Conservation (phyloP, 257 asterid genomes). For the Asclepias syriaca region DNA sequence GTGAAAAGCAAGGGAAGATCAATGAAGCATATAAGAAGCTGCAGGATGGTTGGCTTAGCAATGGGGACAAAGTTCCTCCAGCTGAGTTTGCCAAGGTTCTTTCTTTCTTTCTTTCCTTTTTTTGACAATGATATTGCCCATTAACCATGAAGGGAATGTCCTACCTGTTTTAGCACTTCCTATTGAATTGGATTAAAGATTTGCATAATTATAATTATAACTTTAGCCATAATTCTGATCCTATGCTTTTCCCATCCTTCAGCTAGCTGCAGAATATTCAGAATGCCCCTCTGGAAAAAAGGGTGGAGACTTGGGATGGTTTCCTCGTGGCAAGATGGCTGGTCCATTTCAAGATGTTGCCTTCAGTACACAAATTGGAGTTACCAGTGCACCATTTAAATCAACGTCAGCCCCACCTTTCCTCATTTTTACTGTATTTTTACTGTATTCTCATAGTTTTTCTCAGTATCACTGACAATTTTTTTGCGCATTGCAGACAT, state of each 20-base stretch:
- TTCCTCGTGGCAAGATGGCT: constrained; percentile 99
- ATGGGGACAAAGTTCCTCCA: constrained; percentile 96
- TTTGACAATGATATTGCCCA: neutral
- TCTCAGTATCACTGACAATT: neutral
- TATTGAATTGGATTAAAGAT: neutral
- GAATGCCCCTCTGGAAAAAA: constrained; percentile 99
- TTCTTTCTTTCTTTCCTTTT: neutral
- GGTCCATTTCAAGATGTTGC: constrained; percentile 99
- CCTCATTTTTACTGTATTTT: constrained; percentile 5
- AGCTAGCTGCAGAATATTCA: constrained; percentile 89
- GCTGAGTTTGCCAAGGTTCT: constrained; percentile 94
- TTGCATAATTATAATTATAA: neutral
- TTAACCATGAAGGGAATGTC: neutral
- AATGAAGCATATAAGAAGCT: constrained; percentile 96
- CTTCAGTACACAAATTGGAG: constrained; percentile 80
- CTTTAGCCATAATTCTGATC: neutral
- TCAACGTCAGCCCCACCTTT: constrained; percentile 62
- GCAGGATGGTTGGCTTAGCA: constrained; percentile 93
- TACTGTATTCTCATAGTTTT: neutral
- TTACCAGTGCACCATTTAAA: constrained; percentile 83
- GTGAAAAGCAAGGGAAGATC: constrained; percentile 98
- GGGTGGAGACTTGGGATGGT: constrained; percentile 99
- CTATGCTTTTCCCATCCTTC: constrained; percentile 14
- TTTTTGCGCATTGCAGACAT: constrained; percentile 51
- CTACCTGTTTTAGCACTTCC: neutral